phyloP scores from a whole-genome alignment of 2,329 filamentous ascomycete species.

The Paramyrothecium sp. region DNA sequence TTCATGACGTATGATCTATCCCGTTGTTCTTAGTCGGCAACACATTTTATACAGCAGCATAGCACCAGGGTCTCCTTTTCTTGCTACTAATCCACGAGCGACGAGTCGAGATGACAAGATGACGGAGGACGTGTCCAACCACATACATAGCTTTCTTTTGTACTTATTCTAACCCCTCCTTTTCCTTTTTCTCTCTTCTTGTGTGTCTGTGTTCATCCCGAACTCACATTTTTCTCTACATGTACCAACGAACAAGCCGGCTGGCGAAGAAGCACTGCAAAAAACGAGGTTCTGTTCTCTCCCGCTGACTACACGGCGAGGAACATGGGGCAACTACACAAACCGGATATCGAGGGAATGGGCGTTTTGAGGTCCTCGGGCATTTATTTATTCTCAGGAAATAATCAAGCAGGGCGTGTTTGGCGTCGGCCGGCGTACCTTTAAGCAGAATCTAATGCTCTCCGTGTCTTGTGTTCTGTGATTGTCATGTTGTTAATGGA shows the following conservation, averaged over 20 bases:
- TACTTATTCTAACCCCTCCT: constrained; percentile 18
- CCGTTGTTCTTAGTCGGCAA: not conserved
- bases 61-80: not conserved
- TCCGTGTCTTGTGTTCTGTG: too few relatives aligned
- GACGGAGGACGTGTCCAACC: constrained; percentile 24
- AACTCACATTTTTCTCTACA: not conserved
- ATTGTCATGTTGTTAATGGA: too few relatives aligned
- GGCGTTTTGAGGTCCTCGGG: not conserved
- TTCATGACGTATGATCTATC: constrained; percentile 16
- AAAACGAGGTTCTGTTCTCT: not conserved
- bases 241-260: not conserved
- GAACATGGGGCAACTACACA: not conserved
- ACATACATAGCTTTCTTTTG: constrained; percentile 20
- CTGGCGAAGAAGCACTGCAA: not conserved
- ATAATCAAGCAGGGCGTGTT: not conserved
- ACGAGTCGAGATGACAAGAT: constrained; percentile 29
- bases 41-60: constrained; percentile 25
- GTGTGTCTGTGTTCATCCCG: too few relatives aligned
- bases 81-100: constrained; percentile 19
- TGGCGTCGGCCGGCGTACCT: not conserved
- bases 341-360: not conserved
- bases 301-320: not conserved
- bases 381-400: not conserved
- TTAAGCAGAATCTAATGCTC: not conserved
- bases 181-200: too few relatives aligned